Evolutionary conservation across 345 rosid genomes (phyloP).

Genomic region (Sonneratia alba): DNA sequence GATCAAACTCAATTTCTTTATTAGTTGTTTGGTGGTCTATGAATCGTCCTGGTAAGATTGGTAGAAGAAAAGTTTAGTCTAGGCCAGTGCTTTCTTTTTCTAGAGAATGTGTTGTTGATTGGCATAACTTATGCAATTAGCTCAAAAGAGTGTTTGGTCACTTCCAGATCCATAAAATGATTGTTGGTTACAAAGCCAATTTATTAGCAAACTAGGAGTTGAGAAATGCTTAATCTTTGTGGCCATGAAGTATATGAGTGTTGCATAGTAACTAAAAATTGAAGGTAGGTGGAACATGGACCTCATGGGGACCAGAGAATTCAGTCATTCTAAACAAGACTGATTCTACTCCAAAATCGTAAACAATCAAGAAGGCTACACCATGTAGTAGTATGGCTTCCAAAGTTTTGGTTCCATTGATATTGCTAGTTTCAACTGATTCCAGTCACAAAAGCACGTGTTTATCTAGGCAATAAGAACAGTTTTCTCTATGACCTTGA

Average conservation of each 20-base stretch:
- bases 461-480: neutral
- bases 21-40: neutral
- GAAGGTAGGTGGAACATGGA: neutral
- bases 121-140: neutral
- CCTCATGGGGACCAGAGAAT: neutral
- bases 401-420: neutral
- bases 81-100: neutral
- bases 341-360: neutral
- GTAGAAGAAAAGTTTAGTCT: neutral
- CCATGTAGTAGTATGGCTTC: neutral
- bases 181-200: neutral
- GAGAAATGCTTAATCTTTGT: neutral
- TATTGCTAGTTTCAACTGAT: neutral
- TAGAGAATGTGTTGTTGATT: neutral
- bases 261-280: neutral
- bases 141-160: neutral
- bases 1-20: neutral
- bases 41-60: neutral
- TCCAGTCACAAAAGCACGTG: neutral
- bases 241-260: neutral
- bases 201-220: neutral
- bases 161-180: neutral
- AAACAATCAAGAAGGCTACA: neutral
- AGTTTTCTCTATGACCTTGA: neutral
- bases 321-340: neutral